phyloP scores from a whole-genome alignment of 441 rosid genomes.

The Populus hybrid region DNA sequence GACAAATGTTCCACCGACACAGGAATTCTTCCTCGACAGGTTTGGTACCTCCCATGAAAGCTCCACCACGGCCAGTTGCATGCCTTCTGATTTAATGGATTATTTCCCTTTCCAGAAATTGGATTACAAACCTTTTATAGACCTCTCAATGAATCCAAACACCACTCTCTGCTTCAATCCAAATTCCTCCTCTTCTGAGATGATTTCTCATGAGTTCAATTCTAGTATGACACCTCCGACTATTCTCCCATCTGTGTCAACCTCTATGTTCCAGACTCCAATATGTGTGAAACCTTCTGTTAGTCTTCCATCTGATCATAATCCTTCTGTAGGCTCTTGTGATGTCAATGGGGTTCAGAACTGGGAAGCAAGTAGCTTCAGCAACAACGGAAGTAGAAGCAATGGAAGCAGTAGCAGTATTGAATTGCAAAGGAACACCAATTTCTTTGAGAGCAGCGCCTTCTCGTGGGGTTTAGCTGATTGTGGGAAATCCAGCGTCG shows the following conservation, averaged over 20 bases:
- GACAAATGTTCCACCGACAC: conserved; percentile 30
- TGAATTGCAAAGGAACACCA: conserved; percentile 36
- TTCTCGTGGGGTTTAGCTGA: conserved; percentile 51
- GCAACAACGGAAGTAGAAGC: conserved; percentile 26
- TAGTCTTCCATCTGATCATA: conserved; percentile 35
- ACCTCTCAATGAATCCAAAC: conserved; percentile 27
- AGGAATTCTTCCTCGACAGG: conserved; percentile 45
- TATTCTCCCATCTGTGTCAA: conserved; percentile 27
- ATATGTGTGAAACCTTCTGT: conserved; percentile 48
- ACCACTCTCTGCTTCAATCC: conserved; percentile 39
- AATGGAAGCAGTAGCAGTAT: conserved; percentile 27
- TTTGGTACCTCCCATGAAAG: conserved; percentile 24
- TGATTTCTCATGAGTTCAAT: conserved; percentile 29
- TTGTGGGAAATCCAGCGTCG: conserved; percentile 28
- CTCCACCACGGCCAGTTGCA: conserved; percentile 23
- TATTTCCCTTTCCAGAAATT: conserved; percentile 52
- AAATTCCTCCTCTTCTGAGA: conserved; percentile 32
- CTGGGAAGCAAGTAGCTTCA: conserved; percentile 41
- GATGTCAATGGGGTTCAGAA: conserved; percentile 31
- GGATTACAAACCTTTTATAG: conserved; percentile 38
- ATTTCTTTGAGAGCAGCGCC: conserved; percentile 36
- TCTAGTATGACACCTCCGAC: conserved; percentile 22
- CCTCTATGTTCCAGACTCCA: conserved; percentile 39
- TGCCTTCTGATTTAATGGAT: conserved; percentile 37
- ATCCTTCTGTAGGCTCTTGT: conserved; percentile 31